These are phyloP conservation scores for Spirogloea muscicola DNA, from an alignment of 139 green algal species.

Conservation along the genomic window DNA sequence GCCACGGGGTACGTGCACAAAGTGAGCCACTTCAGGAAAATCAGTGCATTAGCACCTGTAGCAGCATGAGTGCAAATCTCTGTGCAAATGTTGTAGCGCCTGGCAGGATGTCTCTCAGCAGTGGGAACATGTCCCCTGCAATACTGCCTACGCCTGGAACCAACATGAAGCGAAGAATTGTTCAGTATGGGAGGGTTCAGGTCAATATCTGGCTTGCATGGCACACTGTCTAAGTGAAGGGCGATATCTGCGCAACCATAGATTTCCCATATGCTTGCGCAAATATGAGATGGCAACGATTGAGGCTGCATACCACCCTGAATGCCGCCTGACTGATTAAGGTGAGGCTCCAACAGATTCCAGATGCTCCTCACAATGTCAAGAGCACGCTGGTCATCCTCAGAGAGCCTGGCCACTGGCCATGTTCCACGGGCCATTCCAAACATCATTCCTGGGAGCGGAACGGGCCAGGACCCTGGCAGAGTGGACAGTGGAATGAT, in stretches of 20 bases:
- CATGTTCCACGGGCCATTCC: neutral
- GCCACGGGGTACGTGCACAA: no score
- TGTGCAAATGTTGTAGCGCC: neutral
- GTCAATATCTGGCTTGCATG: no score
- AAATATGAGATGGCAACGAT: no score
- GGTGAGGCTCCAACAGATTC: constrained; percentile 27
- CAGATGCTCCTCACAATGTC: constrained; percentile 23
- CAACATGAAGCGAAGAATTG: no score
- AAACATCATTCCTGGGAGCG: neutral
- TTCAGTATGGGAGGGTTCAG: no score
- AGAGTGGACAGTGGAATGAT: constrained; percentile 19
- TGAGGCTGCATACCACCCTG: no score
- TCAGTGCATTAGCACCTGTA: no score
- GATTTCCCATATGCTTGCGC: no score
- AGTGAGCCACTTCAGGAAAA: no score
- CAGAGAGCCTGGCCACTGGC: constrained; percentile 17
- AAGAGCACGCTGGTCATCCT: constrained; percentile 35
- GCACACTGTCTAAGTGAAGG: no score
- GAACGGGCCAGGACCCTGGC: neutral
- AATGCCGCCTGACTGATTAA: constrained; percentile 2
- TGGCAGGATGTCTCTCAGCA: constrained; percentile 17
- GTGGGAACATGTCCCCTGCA: constrained; percentile 3
- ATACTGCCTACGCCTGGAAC: constrained; percentile 13
- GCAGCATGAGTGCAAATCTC: constrained; percentile 34
- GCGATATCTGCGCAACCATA: no score